Percentiles rank a stretch among this genome's conserved stretches.
Conservation (phyloP, 108 stramenopile genomes). For the Nitzschia palea region DNA sequence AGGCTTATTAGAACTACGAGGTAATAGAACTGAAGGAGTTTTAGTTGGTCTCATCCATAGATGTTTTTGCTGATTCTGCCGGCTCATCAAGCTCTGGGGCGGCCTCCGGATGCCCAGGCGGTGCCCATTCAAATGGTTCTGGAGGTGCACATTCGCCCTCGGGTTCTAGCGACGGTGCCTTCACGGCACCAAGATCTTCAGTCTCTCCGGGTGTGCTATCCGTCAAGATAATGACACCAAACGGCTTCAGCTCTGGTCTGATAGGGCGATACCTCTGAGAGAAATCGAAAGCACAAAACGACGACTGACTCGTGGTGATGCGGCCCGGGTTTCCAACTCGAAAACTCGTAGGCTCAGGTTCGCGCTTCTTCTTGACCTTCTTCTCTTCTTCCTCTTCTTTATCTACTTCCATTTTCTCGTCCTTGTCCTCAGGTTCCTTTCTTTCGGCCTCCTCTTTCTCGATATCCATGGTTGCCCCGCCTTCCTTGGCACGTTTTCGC, state of each 20-base stretch:
- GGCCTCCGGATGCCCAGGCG: slow-evolving; percentile 32
- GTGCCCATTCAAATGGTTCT: slow-evolving; percentile 89
- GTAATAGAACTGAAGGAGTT: no score
- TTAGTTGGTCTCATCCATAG: no score
- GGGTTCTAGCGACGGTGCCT: slow-evolving; percentile 73
- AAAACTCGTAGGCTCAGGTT: slow-evolving; percentile 80
- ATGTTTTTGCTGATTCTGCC: not conserved
- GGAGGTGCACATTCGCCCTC: slow-evolving; percentile 87
- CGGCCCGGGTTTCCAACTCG: slow-evolving; percentile 79
- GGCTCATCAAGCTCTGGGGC: not conserved
- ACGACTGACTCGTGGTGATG: slow-evolving; percentile 77
- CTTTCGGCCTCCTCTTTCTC: slow-evolving; percentile 57
- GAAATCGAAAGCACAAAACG: slow-evolving; percentile 73
- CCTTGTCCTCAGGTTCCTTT: slow-evolving; percentile 50
- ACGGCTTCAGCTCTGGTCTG: slow-evolving; percentile 69
- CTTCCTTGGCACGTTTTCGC: slow-evolving; percentile 87
- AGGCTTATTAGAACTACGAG: no score
- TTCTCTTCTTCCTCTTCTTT: slow-evolving; percentile 62
- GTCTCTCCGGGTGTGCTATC: slow-evolving; percentile 85
- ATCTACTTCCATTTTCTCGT: slow-evolving; percentile 64
- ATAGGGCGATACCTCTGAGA: slow-evolving; percentile 85
- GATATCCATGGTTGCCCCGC: slow-evolving; percentile 69
- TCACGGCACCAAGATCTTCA: slow-evolving; percentile 83
- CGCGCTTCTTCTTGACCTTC: slow-evolving; percentile 83
- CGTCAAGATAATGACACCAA: slow-evolving; percentile 84